Evolutionary conservation across 108 stramenopile genomes (phyloP).

Genomic region (Cyclostephanos tholiformis): DNA sequence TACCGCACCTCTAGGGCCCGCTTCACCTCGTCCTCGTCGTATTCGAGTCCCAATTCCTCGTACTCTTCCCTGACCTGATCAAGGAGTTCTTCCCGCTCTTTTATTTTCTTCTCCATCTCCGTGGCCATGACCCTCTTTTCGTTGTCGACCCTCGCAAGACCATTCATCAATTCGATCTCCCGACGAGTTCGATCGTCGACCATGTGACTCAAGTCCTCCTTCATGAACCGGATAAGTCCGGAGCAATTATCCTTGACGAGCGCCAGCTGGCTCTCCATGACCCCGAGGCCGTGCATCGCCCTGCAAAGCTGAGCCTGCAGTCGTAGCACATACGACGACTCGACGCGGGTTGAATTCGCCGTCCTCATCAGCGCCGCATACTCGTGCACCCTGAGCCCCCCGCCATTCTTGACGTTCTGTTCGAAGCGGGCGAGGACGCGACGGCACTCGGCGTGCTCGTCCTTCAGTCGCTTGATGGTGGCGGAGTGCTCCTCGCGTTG

Average conservation of each 20-base stretch:
- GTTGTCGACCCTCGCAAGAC: conserved; percentile 61
- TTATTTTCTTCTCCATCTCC: conserved; percentile 58
- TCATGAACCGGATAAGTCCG: conserved; percentile 50
- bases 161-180: conserved; percentile 80
- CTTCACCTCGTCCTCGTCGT: conserved; percentile 48
- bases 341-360: conserved; percentile 33
- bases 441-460: conserved; percentile 38
- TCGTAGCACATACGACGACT: conserved; percentile 67
- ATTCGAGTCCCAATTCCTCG: conserved; percentile 48
- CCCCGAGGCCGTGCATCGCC: conserved; percentile 82
- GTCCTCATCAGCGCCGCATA: conserved; percentile 40
- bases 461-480: conserved; percentile 38
- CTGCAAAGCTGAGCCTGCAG: conserved; percentile 85
- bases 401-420: conserved; percentile 30
- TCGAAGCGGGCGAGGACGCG: conserved; percentile 27
- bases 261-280: conserved; percentile 79
- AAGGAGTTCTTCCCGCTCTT: conserved; percentile 54
- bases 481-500: conserved; percentile 44
- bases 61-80: conserved; percentile 52
- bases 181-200: conserved; percentile 66
- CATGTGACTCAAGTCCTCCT: conserved; percentile 55
- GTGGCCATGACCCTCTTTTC: conserved; percentile 53
- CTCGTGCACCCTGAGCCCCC: conserved; percentile 41
- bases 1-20: conserved; percentile 50
- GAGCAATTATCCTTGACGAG: conserved; percentile 54